Evolutionary conservation across 2,329 filamentous ascomycete genomes (phyloP).

Genomic region (Talaromyces sp.): DNA sequence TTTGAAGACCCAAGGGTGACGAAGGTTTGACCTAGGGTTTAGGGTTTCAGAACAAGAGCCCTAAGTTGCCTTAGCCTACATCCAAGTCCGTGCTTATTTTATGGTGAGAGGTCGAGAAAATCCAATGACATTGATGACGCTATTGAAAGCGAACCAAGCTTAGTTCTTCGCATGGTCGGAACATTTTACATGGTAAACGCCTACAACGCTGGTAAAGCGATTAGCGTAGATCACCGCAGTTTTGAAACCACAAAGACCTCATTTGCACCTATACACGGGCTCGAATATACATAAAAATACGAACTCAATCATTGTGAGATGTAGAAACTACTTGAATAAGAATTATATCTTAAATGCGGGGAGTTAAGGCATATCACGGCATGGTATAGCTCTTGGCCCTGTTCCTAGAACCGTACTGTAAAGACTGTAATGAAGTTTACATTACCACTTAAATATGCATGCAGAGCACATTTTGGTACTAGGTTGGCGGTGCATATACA

Average conservation of each 20-base stretch:
- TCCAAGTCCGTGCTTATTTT: background rate
- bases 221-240: background rate
- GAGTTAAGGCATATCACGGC: background rate
- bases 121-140: background rate
- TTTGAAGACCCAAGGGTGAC: background rate
- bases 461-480: background rate
- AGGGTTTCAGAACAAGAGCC: background rate
- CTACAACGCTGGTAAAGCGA: background rate
- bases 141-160: background rate
- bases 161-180: background rate
- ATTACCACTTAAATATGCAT: background rate
- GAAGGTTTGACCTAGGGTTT: background rate
- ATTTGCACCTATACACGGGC: background rate
- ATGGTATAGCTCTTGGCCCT: background rate
- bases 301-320: background rate
- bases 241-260: background rate
- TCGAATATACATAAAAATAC: background rate
- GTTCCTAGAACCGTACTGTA: background rate
- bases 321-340: background rate
- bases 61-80: background rate
- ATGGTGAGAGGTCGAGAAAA: background rate
- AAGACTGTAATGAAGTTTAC: background rate
- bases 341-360: background rate
- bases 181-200: background rate
- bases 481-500: background rate